Evolutionary conservation across 345 rosid species (phyloP).

Genomic region (Populus pruinosa): DNA sequence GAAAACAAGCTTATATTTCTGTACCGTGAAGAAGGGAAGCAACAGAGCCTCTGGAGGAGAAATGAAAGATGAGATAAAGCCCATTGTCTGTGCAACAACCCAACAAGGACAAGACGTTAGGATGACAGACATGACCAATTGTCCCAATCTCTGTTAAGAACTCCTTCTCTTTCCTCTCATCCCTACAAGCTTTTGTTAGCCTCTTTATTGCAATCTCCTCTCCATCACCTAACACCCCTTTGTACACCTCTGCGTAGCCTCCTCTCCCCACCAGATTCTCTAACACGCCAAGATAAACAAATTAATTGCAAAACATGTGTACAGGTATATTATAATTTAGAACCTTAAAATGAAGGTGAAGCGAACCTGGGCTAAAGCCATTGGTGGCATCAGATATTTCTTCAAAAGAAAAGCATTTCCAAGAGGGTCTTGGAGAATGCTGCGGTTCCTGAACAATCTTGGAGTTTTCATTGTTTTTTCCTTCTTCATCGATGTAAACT

Average conservation of each 20-base stretch:
- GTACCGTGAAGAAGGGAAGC: conserved; percentile 93
- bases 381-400: conserved; percentile 77
- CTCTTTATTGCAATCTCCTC: conserved; percentile 86
- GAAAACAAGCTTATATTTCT: neutral
- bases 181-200: conserved; percentile 58
- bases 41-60: conserved; percentile 87
- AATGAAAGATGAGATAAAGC: conserved; percentile 75
- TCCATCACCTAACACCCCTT: conserved; percentile 46
- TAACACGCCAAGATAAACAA: conserved; percentile 16
- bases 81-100: conserved; percentile 94
- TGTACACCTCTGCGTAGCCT: conserved; percentile 92
- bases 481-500: conserved; percentile 26
- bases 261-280: conserved; percentile 85
- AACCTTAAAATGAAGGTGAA: neutral
- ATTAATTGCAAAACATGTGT: neutral
- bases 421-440: conserved; percentile 54
- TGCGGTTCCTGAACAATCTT: conserved; percentile 32
- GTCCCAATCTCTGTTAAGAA: conserved; percentile 93
- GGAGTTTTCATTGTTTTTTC: conserved; percentile 19
- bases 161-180: conserved; percentile 89
- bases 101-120: conserved; percentile 66
- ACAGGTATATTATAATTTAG: neutral
- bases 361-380: conserved; percentile 62
- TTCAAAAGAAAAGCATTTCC: conserved; percentile 89
- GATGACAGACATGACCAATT: conserved; percentile 82